A percentile compares a stretch with the other conserved stretches of the same genome.
phyloP scores from a whole-genome alignment of 208 protist genomes.

The Angomonas desouzai region DNA sequence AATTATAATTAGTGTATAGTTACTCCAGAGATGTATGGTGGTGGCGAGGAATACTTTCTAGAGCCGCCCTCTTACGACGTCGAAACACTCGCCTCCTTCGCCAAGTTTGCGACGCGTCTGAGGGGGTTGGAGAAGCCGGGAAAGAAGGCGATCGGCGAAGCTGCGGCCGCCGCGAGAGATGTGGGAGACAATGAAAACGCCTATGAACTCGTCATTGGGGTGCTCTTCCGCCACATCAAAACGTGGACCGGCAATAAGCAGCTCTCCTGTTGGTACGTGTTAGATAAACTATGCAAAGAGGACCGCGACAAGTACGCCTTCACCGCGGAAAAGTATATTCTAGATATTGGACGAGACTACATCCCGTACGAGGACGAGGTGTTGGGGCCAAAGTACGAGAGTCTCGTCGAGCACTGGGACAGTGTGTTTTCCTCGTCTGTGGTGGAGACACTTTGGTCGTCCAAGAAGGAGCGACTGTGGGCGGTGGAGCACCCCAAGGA shows the following conservation, averaged over 20 bases:
- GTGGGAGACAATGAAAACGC: constrained; percentile 64
- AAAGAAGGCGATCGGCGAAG: constrained; percentile 63
- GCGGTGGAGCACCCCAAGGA: constrained; percentile 70
- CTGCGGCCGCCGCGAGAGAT: constrained; percentile 47
- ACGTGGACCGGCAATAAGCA: constrained; percentile 80
- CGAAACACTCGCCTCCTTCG: constrained; percentile 73
- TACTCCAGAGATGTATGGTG: constrained; percentile 75
- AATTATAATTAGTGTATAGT: constrained; percentile 1
- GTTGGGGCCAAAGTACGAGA: constrained; percentile 80
- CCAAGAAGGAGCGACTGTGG: constrained; percentile 86
- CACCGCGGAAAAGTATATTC: constrained; percentile 78
- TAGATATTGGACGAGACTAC: constrained; percentile 85
- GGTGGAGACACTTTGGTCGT: constrained; percentile 81
- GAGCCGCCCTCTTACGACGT: constrained; percentile 73
- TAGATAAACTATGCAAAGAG: constrained; percentile 90
- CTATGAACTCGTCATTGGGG: constrained; percentile 84
- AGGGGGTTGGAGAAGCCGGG: constrained; percentile 69
- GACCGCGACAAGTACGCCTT: constrained; percentile 82
- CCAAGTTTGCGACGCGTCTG: constrained; percentile 70
- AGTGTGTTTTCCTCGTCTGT: constrained; percentile 84
- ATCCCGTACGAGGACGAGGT: constrained; percentile 85
- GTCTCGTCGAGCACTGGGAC: constrained; percentile 88
- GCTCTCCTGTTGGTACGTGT: constrained; percentile 86
- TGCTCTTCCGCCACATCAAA: constrained; percentile 88
- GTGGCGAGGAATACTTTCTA: constrained; percentile 89